Conservation (phyloP, 1,284 basidiomycete species). For the Apiotrichum mycotoxinovorans region DNA sequence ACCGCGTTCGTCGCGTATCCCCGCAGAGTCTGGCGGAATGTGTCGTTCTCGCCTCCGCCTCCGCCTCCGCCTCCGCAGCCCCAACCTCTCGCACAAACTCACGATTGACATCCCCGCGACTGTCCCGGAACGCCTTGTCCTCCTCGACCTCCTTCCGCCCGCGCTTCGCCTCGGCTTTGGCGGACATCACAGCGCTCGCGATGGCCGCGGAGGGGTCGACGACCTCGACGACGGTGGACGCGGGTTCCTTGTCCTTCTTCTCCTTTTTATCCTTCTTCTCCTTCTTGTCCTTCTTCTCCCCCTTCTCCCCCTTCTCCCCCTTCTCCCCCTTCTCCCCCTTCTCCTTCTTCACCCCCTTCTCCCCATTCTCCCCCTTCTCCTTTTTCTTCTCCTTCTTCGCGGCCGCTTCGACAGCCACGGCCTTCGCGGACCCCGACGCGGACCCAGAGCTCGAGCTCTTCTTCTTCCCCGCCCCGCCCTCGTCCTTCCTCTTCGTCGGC, state of each 20-base stretch:
- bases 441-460: slow-evolving; percentile 26
- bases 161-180: slow-evolving; percentile 13
- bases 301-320: slow-evolving; percentile 13
- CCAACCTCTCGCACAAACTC: slow-evolving; percentile 44
- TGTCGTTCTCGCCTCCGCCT: no score
- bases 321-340: slow-evolving; percentile 18
- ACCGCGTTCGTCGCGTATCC: no score
- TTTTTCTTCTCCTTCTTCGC: slow-evolving; percentile 28
- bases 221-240: slow-evolving; percentile 27
- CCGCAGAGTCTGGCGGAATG: no score
- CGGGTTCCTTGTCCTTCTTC: slow-evolving; percentile 4
- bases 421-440: slow-evolving; percentile 21
- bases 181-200: slow-evolving; percentile 8
- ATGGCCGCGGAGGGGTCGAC: slow-evolving; percentile 28
- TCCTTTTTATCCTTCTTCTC: neutral
- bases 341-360: no score
- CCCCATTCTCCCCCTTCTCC: no score
- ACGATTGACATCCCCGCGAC: slow-evolving; percentile 69
- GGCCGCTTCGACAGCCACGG: slow-evolving; percentile 1
- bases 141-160: slow-evolving; percentile 42
- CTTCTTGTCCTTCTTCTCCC: slow-evolving; percentile 1
- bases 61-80: no score
- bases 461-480: slow-evolving; percentile 16
- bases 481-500: slow-evolving; percentile 15
- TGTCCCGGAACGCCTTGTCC: slow-evolving; percentile 66